phyloP scores from a whole-genome alignment of 208 protist genomes.

The Crithidia mellificae region DNA sequence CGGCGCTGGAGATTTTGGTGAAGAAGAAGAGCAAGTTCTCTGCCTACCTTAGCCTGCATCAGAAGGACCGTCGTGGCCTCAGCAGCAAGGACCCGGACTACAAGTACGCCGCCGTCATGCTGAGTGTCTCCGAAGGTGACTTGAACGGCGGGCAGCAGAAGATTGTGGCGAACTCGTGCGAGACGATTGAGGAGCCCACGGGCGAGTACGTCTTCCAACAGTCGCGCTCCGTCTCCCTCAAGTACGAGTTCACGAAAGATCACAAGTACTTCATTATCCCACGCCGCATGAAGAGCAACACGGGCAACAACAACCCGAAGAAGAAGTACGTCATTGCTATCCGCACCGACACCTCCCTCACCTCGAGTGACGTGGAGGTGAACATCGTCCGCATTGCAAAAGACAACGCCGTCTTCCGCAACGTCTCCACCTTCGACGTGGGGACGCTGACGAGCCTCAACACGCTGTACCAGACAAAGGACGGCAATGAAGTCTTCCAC shows the following conservation, averaged over 20 bases:
- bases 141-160: slow-evolving; percentile 33
- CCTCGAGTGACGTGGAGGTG: slow-evolving; percentile 25
- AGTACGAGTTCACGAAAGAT: slow-evolving; percentile 40
- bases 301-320: slow-evolving; percentile 40
- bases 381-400: slow-evolving; percentile 42
- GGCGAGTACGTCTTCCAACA: slow-evolving; percentile 48
- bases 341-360: slow-evolving; percentile 25
- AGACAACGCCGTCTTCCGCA: slow-evolving; percentile 42
- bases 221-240: slow-evolving; percentile 42
- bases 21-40: slow-evolving; percentile 35
- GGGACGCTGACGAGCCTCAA: slow-evolving; percentile 29
- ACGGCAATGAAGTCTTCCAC: slow-evolving; percentile 34
- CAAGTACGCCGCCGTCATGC: slow-evolving; percentile 55
- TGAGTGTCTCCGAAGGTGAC: slow-evolving; percentile 44
- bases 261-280: slow-evolving; percentile 47
- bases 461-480: slow-evolving; percentile 42
- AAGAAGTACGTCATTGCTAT: slow-evolving; percentile 52
- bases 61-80: slow-evolving; percentile 62
- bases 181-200: slow-evolving; percentile 46
- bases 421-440: slow-evolving; percentile 35
- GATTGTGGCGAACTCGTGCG: slow-evolving; percentile 38
- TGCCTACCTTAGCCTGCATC: slow-evolving; percentile 49
- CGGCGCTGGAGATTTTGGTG: slow-evolving; percentile 48
- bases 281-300: slow-evolving; percentile 47
- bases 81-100: slow-evolving; percentile 34